A percentile compares a stretch with the other conserved stretches of the same genome.
These are phyloP conservation scores for Annona squamosa DNA, from an alignment of 164 flowering plant species.

Conservation along the genomic window DNA sequence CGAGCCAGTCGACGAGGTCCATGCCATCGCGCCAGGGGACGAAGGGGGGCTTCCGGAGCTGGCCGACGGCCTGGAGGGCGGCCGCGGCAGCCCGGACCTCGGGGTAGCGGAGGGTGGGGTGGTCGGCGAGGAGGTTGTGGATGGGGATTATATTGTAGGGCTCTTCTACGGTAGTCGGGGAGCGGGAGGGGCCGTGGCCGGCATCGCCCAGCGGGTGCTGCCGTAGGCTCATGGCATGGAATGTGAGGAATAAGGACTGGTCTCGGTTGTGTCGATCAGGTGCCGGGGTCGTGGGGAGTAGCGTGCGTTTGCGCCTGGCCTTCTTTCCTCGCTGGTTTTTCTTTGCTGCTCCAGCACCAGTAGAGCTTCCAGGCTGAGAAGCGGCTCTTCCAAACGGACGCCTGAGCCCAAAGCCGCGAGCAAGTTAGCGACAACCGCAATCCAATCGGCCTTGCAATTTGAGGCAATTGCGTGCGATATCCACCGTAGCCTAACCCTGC, in stretches of 20 bases:
- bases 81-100: constrained; percentile 86
- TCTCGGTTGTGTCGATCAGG: neutral
- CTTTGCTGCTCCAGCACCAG: too few relatives aligned
- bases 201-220: constrained; percentile 8
- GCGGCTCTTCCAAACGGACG: too few relatives aligned
- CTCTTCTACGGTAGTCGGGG: neutral
- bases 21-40: constrained; percentile 30
- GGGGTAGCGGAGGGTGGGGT: constrained; percentile 73
- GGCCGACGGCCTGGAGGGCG: constrained; percentile 54
- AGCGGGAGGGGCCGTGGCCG: neutral
- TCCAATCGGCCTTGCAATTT: too few relatives aligned
- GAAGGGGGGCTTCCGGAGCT: constrained; percentile 61
- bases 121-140: constrained; percentile 66
- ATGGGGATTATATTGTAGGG: constrained; percentile 42
- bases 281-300: neutral
- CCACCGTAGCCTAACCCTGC: too few relatives aligned
- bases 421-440: too few relatives aligned
- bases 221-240: constrained; percentile 10
- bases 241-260: neutral
- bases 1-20: constrained; percentile 95
- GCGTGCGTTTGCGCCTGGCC: neutral
- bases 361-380: too few relatives aligned
- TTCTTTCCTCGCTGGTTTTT: neutral
- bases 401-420: too few relatives aligned
- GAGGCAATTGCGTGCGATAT: too few relatives aligned